Percentiles rank a stretch among this genome's conserved stretches.
These are phyloP conservation scores for Lolium multiflorum DNA, from an alignment of 176 grass and related monocot genomes.

Conservation along the genomic window DNA sequence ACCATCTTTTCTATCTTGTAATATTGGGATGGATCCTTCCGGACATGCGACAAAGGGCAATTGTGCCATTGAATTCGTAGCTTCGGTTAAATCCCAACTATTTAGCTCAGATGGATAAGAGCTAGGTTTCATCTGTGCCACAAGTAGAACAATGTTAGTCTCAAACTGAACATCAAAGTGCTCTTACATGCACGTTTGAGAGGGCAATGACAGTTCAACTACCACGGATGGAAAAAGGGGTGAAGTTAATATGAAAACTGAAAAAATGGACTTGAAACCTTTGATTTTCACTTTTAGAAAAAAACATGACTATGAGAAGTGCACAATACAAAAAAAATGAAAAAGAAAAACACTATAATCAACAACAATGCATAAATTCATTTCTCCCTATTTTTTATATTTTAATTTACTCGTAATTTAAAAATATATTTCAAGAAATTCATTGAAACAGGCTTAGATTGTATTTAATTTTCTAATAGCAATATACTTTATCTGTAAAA, in stretches of 20 bases:
- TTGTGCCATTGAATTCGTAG: background rate
- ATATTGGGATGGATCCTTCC: background rate
- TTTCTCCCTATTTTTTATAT: too few relatives aligned
- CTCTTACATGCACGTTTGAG: background rate
- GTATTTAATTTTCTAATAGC: background rate
- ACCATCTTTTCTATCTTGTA: background rate
- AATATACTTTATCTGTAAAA: background rate
- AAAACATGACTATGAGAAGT: background rate
- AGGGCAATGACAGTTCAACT: background rate
- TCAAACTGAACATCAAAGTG: background rate
- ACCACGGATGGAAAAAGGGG: background rate
- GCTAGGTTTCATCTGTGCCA: background rate
- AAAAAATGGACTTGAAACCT: background rate
- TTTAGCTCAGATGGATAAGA: background rate
- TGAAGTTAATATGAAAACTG: background rate
- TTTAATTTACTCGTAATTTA: too few relatives aligned
- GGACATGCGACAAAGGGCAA: background rate
- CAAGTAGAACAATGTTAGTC: background rate
- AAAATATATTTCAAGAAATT: background rate
- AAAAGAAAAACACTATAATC: background rate
- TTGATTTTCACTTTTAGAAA: background rate
- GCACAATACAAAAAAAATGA: background rate
- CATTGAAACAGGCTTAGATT: background rate
- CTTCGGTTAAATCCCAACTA: background rate
- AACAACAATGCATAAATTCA: too few relatives aligned